Conservation (phyloP, 2,329 filamentous ascomycete genomes). For the Xylariaceae sp. region DNA sequence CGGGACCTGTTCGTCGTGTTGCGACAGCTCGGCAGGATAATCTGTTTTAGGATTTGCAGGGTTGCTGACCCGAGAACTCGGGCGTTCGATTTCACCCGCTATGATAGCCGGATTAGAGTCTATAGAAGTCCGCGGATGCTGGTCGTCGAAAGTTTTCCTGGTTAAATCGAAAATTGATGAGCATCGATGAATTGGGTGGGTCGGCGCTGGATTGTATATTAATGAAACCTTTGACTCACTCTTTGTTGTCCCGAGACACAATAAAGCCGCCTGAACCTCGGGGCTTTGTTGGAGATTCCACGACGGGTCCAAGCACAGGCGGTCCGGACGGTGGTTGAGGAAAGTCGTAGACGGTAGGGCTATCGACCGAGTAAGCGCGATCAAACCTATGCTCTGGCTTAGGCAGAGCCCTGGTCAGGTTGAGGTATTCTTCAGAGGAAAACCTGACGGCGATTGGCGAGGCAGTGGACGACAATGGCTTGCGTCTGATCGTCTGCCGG, state of each 20-base stretch:
- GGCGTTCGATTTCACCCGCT: slow-evolving; percentile 35
- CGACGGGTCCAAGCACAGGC: slow-evolving; percentile 26
- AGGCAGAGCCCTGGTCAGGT: slow-evolving; percentile 44
- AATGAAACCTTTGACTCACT: slow-evolving; percentile 39
- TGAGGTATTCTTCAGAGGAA: slow-evolving; percentile 45
- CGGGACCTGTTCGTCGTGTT: slow-evolving; percentile 48
- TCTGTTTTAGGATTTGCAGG: slow-evolving; percentile 49
- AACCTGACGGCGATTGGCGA: slow-evolving; percentile 54
- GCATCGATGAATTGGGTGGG: slow-evolving; percentile 15
- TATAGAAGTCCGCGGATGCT: slow-evolving; percentile 25
- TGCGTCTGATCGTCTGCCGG: slow-evolving; percentile 54
- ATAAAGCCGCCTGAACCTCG: slow-evolving; percentile 16
- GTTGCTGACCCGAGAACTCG: slow-evolving; percentile 38
- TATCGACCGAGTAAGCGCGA: slow-evolving; percentile 60
- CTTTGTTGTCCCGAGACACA: slow-evolving; percentile 25
- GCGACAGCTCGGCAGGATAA: slow-evolving; percentile 46
- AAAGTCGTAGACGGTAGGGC: slow-evolving; percentile 65
- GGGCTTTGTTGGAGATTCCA: slow-evolving; percentile 27
- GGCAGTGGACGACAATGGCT: slow-evolving; percentile 61
- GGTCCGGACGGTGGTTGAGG: slow-evolving; percentile 35
- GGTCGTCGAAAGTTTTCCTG: slow-evolving; percentile 30
- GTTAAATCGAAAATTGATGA: slow-evolving; percentile 33
- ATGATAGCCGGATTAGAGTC: slow-evolving; percentile 27
- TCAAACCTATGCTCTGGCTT: slow-evolving; percentile 57
- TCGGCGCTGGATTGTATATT: slow-evolving; percentile 32